A percentile compares a stretch with the other conserved stretches of the same genome.
Conservation (phyloP, 495 filamentous ascomycete genomes). For the Talaromyces thailandensis region DNA sequence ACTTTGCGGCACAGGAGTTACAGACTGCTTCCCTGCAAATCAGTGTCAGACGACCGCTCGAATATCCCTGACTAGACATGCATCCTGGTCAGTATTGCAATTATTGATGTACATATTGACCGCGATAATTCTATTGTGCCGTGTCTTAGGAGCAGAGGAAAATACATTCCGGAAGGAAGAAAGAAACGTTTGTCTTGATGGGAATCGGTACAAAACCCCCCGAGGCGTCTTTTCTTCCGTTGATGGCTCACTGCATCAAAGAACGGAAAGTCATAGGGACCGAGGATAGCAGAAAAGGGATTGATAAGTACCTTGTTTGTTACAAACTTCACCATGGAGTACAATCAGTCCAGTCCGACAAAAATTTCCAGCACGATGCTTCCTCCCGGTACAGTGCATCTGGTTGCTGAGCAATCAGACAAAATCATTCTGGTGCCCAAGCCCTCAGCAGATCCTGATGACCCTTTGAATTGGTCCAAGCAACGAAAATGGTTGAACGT, state of each 20-base stretch:
- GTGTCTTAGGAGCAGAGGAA: background rate
- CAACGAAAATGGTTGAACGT: slow-evolving; percentile 24
- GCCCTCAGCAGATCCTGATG: slow-evolving; percentile 36
- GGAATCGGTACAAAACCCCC: background rate
- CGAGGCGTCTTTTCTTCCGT: background rate
- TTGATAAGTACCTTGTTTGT: background rate
- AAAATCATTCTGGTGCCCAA: slow-evolving; percentile 38
- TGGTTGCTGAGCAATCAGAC: slow-evolving; percentile 27
- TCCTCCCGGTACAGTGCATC: slow-evolving; percentile 26
- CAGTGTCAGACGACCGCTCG: background rate
- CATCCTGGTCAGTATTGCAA: background rate
- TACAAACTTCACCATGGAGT: background rate
- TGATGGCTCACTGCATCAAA: background rate
- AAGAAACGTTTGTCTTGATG: background rate
- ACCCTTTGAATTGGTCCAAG: slow-evolving; percentile 41
- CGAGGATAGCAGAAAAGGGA: background rate
- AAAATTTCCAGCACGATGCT: background rate
- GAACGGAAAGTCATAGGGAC: background rate
- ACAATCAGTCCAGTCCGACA: background rate
- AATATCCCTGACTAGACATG: background rate
- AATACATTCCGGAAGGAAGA: background rate
- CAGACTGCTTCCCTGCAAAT: background rate
- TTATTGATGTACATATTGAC: background rate
- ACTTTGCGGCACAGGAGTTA: background rate
- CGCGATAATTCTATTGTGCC: background rate